Conservation (phyloP, 345 rosid species). For the Hevea brasiliensis region DNA sequence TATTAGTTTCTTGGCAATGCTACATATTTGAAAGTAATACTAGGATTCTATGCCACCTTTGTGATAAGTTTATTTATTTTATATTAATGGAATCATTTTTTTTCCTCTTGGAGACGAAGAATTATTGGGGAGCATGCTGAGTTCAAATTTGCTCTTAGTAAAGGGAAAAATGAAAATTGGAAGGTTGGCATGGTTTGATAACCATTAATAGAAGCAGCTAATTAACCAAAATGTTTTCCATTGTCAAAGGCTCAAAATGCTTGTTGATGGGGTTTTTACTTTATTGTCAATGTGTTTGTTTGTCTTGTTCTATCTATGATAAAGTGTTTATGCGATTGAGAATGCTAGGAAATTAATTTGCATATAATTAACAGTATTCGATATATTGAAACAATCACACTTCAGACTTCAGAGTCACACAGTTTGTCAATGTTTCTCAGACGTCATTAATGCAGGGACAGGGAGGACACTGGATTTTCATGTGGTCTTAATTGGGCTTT, state of each 20-base stretch:
- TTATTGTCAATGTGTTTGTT: not conserved
- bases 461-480: conserved; percentile 19
- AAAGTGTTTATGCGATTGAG: not conserved
- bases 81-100: too few species aligned
- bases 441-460: conserved; percentile 10
- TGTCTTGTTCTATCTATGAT: not conserved
- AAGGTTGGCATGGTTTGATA: not conserved
- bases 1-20: not conserved
- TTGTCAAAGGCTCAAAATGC: too few species aligned
- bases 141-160: too few species aligned
- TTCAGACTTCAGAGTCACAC: not conserved
- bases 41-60: not conserved
- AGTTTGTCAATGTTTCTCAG: not conserved
- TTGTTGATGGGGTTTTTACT: not conserved
- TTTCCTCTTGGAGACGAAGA: not conserved
- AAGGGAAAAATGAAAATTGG: too few species aligned
- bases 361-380: too few species aligned
- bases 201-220: too few species aligned
- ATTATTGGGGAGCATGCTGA: too few species aligned
- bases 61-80: too few species aligned
- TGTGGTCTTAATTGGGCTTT: conserved; percentile 36
- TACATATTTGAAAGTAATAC: not conserved
- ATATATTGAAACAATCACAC: not conserved
- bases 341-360: not conserved
- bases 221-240: too few species aligned